A percentile compares a stretch with the other conserved stretches of the same genome.
Evolutionary conservation across 805 yeast genomes (phyloP).

Genomic region (Candida tammaniensis): DNA sequence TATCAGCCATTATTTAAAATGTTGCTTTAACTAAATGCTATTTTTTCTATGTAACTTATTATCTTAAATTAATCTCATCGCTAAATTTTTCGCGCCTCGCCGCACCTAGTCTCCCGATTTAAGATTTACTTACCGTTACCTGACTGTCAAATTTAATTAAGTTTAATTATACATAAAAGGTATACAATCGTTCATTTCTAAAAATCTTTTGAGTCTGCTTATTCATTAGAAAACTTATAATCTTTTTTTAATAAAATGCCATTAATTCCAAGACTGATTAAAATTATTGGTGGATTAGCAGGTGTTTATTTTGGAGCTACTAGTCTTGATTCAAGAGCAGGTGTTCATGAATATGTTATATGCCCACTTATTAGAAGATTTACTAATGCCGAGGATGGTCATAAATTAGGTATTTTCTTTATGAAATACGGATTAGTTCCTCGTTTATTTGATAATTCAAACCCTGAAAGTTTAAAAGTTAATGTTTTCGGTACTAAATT

Average conservation of each 20-base stretch:
- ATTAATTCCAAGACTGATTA: too few species aligned
- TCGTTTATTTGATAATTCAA: slow-evolving; percentile 51
- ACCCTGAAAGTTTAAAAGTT: slow-evolving; percentile 49
- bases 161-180: too few species aligned
- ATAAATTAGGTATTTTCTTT: slow-evolving; percentile 65
- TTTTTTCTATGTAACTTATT: slow-evolving; percentile 1
- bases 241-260: too few species aligned
- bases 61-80: slow-evolving; percentile 5
- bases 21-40: too few species aligned
- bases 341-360: slow-evolving; percentile 73
- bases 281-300: slow-evolving; percentile 24
- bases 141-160: too few species aligned
- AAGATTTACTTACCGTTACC: too few species aligned
- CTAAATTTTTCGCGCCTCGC: slow-evolving; percentile 5
- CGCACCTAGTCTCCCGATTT: slow-evolving; percentile 1
- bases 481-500: slow-evolving; percentile 65
- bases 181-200: too few species aligned
- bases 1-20: too few species aligned
- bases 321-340: slow-evolving; percentile 75
- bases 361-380: slow-evolving; percentile 71
- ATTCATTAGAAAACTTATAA: too few species aligned
- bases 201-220: too few species aligned
- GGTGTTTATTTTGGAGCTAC: slow-evolving; percentile 56
- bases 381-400: slow-evolving; percentile 87
- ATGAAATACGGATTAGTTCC: slow-evolving; percentile 73